Conservation (phyloP, 2,329 filamentous ascomycete genomes). For the Colletotrichum salicis region DNA sequence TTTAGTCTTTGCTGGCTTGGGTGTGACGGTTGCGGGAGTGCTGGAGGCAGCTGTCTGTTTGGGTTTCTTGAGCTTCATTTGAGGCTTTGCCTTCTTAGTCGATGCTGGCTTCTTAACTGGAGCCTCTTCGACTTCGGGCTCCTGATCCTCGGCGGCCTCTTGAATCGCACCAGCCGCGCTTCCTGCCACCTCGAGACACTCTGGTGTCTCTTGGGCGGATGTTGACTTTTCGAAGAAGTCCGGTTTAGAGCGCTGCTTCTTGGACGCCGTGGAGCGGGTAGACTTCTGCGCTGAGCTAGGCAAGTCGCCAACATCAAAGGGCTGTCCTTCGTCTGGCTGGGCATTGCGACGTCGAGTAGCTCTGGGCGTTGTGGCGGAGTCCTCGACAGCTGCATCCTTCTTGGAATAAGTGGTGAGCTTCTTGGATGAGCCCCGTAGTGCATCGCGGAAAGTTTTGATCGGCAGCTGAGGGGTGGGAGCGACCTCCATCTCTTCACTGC, state of each 20-base stretch:
- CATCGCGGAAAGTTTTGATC: background rate
- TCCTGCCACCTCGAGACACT: constrained; percentile 7
- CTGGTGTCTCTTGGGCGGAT: constrained; percentile 35
- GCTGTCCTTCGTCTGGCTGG: constrained; percentile 22
- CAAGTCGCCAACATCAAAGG: constrained; percentile 30
- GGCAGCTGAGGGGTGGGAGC: constrained; percentile 35
- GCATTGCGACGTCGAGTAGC: background rate
- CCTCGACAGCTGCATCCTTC: constrained; percentile 47
- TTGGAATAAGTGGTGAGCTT: constrained; percentile 46
- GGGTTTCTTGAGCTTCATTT: background rate
- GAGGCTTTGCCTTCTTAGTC: background rate
- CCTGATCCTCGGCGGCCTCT: constrained; percentile 25
- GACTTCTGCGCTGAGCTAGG: constrained; percentile 28
- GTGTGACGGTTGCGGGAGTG: background rate
- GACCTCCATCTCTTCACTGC: constrained; percentile 40
- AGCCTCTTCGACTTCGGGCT: constrained; percentile 12
- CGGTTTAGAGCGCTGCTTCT: constrained; percentile 52
- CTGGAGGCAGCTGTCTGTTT: background rate
- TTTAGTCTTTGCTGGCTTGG: background rate
- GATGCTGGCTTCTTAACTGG: background rate
- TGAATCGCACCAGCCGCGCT: constrained; percentile 18
- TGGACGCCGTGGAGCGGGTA: constrained; percentile 51
- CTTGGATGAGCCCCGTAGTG: constrained; percentile 32
- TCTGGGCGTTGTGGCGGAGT: constrained; percentile 38
- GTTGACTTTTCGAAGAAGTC: constrained; percentile 52